Evolutionary conservation across 2,329 filamentous ascomycete species (phyloP).

Genomic region (Conoideocrella luteorostrata): DNA sequence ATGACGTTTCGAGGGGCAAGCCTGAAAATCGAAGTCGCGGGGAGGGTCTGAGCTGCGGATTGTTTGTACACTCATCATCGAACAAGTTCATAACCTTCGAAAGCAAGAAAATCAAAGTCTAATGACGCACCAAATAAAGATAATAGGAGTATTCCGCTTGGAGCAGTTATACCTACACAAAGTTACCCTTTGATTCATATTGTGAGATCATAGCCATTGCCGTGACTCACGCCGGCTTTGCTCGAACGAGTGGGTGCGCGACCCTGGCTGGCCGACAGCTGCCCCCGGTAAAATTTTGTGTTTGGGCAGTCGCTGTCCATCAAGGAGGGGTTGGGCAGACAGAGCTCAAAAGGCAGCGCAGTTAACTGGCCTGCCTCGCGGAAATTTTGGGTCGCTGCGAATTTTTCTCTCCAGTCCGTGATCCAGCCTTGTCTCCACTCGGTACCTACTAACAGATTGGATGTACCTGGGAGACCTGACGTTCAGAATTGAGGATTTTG

Average conservation of each 20-base stretch:
- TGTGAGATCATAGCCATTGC: background rate
- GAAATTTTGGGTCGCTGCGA: constrained; percentile 16
- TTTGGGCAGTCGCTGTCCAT: constrained; percentile 17
- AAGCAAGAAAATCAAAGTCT: too few species aligned
- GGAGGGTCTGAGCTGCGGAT: background rate
- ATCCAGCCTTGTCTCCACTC: constrained; percentile 7
- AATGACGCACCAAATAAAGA: too few species aligned
- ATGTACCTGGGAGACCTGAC: constrained; percentile 16
- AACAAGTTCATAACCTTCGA: background rate
- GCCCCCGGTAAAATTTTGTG: background rate
- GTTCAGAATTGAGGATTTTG: background rate
- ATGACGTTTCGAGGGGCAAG: constrained; percentile 22
- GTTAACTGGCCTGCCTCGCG: constrained; percentile 9
- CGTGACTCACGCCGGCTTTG: constrained; percentile 21
- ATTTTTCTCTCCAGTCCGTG: constrained; percentile 16
- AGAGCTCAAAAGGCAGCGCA: constrained; percentile 12
- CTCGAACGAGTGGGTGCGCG: background rate
- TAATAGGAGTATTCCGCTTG: too few species aligned
- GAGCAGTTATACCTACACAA: too few species aligned
- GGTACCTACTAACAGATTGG: constrained; percentile 21
- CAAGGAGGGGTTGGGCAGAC: constrained; percentile 20
- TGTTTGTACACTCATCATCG: background rate
- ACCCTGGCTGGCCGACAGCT: background rate
- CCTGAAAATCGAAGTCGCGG: constrained; percentile 4
- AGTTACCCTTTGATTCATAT: too few species aligned